Conservation (phyloP, 257 asterid species). For the Solanum chiquidenum region DNA sequence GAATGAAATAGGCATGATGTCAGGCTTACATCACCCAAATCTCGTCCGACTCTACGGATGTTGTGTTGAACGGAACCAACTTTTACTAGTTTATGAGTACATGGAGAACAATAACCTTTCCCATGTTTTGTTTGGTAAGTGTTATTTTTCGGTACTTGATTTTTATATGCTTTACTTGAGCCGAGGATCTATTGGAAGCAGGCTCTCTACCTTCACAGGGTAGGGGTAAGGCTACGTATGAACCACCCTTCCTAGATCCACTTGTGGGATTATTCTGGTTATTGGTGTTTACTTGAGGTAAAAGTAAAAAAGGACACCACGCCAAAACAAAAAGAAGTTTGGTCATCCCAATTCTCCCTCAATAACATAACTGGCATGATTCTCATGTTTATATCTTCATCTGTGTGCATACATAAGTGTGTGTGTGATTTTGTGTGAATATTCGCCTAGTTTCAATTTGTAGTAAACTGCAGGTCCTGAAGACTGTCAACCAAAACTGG, state of each 20-base stretch:
- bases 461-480: constrained; percentile 30
- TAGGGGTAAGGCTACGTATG: neutral
- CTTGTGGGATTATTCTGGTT: neutral
- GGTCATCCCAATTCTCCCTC: neutral
- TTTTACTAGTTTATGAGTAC: constrained; percentile 56
- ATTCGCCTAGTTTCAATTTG: neutral
- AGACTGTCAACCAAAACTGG: constrained; percentile 30
- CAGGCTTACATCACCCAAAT: constrained; percentile 58
- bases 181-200: neutral
- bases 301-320: neutral
- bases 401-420: neutral
- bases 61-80: constrained; percentile 53
- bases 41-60: constrained; percentile 59
- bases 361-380: neutral
- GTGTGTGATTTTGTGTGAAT: neutral
- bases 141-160: neutral
- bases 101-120: constrained; percentile 60
- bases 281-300: neutral
- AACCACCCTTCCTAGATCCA: neutral
- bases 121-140: constrained; percentile 42
- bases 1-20: constrained; percentile 52
- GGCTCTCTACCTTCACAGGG: neutral
- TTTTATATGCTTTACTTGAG: neutral
- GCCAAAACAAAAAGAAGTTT: neutral
- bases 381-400: neutral